phyloP scores from a whole-genome alignment of 2,329 filamentous ascomycete species.

The Ilyonectria destructans region DNA sequence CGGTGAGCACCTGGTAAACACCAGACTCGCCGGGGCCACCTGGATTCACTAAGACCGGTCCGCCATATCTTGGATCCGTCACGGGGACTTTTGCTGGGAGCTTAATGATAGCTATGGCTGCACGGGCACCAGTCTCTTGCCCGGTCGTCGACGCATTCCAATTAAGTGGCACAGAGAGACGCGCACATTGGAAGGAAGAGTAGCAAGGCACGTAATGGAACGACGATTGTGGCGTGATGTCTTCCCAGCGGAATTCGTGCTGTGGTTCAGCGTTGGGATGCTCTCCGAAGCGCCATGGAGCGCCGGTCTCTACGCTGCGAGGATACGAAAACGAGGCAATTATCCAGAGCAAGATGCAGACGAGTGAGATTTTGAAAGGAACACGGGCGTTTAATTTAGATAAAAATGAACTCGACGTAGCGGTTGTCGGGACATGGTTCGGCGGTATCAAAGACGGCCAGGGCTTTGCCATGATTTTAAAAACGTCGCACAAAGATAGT shows the following conservation, averaged over 20 bases:
- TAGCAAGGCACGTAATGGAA: conserved; percentile 30
- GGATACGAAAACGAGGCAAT: conserved; percentile 14
- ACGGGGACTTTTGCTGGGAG: conserved; percentile 35
- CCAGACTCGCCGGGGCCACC: conserved; percentile 39
- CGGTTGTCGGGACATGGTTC: neutral
- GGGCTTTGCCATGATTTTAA: neutral
- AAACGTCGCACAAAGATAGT: neutral
- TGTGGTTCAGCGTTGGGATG: neutral
- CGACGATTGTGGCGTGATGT: conserved; percentile 5
- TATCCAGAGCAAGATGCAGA: conserved; percentile 4
- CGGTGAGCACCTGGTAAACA: conserved; percentile 28
- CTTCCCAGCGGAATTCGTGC: conserved; percentile 19
- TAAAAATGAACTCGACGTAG: neutral
- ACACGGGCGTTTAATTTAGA: neutral
- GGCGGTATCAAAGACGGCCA: neutral
- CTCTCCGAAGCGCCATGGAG: too few species aligned
- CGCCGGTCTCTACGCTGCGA: neutral
- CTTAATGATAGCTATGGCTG: conserved; percentile 34
- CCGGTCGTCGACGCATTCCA: conserved; percentile 27
- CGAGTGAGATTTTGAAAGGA: neutral
- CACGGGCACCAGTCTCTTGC: conserved; percentile 18
- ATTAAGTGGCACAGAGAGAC: conserved; percentile 34
- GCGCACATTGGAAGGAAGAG: conserved; percentile 30
- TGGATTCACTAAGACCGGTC: conserved; percentile 33
- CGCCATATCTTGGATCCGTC: conserved; percentile 35